phyloP scores from a whole-genome alignment of 768 basidiomycete genomes.

The Kwoniella sp. region DNA sequence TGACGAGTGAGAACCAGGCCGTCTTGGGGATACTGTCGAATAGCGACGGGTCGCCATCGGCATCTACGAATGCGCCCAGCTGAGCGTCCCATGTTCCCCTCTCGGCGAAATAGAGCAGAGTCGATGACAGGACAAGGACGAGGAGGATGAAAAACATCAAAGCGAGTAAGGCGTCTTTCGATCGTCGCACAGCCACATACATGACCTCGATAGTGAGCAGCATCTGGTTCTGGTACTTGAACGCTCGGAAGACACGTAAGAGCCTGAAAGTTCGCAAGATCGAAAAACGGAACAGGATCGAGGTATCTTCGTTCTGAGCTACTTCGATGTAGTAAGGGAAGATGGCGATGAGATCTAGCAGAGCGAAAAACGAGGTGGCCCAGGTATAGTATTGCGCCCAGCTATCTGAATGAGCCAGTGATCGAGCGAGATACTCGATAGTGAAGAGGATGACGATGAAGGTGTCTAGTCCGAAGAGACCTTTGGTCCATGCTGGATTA shows the following conservation, averaged over 20 bases:
- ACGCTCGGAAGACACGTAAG: conserved; percentile 83
- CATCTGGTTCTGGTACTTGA: conserved; percentile 65
- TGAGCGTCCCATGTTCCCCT: conserved; percentile 84
- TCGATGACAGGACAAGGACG: conserved; percentile 84
- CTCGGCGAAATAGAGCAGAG: conserved; percentile 86
- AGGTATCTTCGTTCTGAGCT: conserved; percentile 79
- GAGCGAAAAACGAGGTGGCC: conserved; percentile 68
- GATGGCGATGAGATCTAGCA: conserved; percentile 83
- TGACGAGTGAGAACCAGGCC: conserved; percentile 66
- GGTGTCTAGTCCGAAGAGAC: conserved; percentile 88
- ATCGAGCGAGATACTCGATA: conserved; percentile 64
- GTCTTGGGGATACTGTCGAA: conserved; percentile 71
- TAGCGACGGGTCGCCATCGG: conserved; percentile 64
- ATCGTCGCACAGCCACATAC: conserved; percentile 82
- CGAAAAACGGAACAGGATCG: conserved; percentile 84
- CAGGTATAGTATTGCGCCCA: conserved; percentile 61
- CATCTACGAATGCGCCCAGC: conserved; percentile 77
- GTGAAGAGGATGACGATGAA: conserved; percentile 82
- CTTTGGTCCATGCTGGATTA: conserved; percentile 62
- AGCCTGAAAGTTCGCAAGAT: conserved; percentile 88
- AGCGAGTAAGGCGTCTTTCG: conserved; percentile 82
- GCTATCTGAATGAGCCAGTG: conserved; percentile 70
- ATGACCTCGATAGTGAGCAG: conserved; percentile 66
- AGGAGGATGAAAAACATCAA: conserved; percentile 86
- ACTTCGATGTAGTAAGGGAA: conserved; percentile 88